These are phyloP conservation scores for Tolypocladium tundrense DNA, from an alignment of 2,329 filamentous ascomycete species.

Conservation along the genomic window DNA sequence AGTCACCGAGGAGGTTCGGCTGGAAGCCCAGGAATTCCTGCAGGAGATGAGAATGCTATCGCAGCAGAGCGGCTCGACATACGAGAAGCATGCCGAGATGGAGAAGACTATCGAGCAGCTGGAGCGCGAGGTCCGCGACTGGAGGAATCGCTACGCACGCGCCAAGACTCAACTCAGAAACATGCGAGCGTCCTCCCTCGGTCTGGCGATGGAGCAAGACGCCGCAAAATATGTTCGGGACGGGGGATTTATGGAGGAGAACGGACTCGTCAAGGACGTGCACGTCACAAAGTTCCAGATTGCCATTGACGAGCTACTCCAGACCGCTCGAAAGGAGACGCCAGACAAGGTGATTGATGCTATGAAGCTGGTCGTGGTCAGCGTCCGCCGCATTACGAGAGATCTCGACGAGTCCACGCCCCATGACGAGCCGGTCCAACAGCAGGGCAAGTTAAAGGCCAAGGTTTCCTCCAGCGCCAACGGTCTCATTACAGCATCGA, in stretches of 20 bases:
- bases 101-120: conserved; percentile 64
- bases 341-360: conserved; percentile 68
- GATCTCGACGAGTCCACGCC: conserved; percentile 56
- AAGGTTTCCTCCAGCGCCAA: conserved; percentile 90
- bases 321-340: conserved; percentile 62
- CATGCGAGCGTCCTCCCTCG: conserved; percentile 71
- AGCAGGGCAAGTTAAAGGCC: conserved; percentile 62
- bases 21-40: conserved; percentile 73
- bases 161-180: conserved; percentile 79
- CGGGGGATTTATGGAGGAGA: conserved; percentile 55
- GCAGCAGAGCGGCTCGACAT: conserved; percentile 64
- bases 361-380: conserved; percentile 78
- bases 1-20: conserved; percentile 76
- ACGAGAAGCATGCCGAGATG: conserved; percentile 74
- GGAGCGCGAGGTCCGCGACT: conserved; percentile 76
- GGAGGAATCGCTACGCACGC: conserved; percentile 82
- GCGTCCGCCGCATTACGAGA: conserved; percentile 74
- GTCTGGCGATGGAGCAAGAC: conserved; percentile 58
- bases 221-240: conserved; percentile 57
- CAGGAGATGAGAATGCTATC: conserved; percentile 84
- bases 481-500: conserved; percentile 87
- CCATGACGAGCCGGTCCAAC: conserved; percentile 40
- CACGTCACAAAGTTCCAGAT: conserved; percentile 95
- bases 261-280: conserved; percentile 78
- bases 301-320: conserved; percentile 81